Conservation (phyloP, 2,329 filamentous ascomycete genomes). For the Xylariaceae sp. region DNA sequence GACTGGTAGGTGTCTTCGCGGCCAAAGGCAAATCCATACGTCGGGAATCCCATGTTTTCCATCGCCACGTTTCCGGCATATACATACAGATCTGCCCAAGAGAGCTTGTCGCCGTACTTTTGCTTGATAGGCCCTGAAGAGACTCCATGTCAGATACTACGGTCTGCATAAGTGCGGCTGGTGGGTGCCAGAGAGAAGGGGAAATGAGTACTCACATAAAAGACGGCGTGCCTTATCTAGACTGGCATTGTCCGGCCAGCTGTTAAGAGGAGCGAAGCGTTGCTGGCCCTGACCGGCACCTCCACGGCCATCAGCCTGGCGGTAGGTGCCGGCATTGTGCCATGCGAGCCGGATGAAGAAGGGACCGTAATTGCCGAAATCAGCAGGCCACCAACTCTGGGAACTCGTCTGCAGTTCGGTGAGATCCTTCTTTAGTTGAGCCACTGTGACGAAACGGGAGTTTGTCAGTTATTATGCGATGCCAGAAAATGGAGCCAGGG, state of each 20-base stretch:
- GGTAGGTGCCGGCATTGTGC: slow-evolving; percentile 75
- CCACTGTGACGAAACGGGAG: slow-evolving; percentile 11
- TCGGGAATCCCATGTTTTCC: slow-evolving; percentile 69
- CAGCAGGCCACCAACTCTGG: slow-evolving; percentile 75
- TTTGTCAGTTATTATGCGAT: neutral
- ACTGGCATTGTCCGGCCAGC: slow-evolving; percentile 73
- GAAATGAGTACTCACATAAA: slow-evolving; percentile 37
- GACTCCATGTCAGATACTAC: too few species aligned
- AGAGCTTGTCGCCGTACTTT: slow-evolving; percentile 77
- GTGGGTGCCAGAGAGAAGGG: too few species aligned
- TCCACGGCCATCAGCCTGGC: slow-evolving; percentile 66
- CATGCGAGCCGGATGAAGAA: slow-evolving; percentile 75
- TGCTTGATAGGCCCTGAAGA: slow-evolving; percentile 65
- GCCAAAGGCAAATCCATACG: slow-evolving; percentile 67
- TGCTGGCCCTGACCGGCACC: slow-evolving; percentile 70
- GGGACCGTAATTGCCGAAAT: slow-evolving; percentile 75
- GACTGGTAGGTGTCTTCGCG: slow-evolving; percentile 69
- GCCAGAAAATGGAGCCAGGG: neutral
- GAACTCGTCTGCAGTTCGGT: slow-evolving; percentile 67
- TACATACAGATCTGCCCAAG: slow-evolving; percentile 68
- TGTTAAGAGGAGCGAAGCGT: slow-evolving; percentile 73
- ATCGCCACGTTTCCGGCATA: slow-evolving; percentile 70
- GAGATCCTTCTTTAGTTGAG: slow-evolving; percentile 67
- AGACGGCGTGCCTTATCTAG: slow-evolving; percentile 77
- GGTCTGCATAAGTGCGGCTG: too few species aligned